Conservation (phyloP, 2,329 filamentous ascomycete species). For the Monosporascus sp. region DNA sequence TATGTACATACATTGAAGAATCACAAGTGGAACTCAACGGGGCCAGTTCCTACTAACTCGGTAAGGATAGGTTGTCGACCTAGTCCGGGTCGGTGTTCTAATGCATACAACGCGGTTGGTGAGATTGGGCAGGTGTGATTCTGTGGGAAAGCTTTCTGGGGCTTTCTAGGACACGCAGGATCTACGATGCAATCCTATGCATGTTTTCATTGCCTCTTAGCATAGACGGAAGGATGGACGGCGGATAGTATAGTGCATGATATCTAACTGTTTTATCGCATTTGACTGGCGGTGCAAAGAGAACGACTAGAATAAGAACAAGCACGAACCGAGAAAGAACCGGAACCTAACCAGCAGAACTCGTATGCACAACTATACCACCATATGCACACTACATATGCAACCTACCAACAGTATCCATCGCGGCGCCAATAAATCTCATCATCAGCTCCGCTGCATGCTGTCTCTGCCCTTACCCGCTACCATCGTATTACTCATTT, state of each 20-base stretch:
- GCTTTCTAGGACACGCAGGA: too few relatives aligned
- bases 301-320: background rate
- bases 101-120: background rate
- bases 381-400: too few relatives aligned
- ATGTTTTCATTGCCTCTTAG: background rate
- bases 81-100: background rate
- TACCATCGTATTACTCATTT: too few relatives aligned
- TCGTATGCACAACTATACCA: too few relatives aligned
- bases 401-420: too few relatives aligned
- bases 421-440: too few relatives aligned
- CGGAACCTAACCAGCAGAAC: too few relatives aligned
- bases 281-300: background rate
- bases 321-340: background rate
- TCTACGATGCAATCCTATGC: background rate
- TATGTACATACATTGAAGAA: conserved; percentile 7
- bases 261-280: background rate
- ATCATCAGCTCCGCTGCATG: too few relatives aligned
- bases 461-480: too few relatives aligned
- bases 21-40: background rate
- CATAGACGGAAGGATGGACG: background rate
- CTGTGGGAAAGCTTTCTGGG: background rate
- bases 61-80: too few relatives aligned
- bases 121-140: background rate
- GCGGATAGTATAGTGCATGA: conserved; percentile 1
- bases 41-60: too few relatives aligned